phyloP scores from a whole-genome alignment of 2,329 filamentous ascomycete genomes.

The Stromatinia cepivora region DNA sequence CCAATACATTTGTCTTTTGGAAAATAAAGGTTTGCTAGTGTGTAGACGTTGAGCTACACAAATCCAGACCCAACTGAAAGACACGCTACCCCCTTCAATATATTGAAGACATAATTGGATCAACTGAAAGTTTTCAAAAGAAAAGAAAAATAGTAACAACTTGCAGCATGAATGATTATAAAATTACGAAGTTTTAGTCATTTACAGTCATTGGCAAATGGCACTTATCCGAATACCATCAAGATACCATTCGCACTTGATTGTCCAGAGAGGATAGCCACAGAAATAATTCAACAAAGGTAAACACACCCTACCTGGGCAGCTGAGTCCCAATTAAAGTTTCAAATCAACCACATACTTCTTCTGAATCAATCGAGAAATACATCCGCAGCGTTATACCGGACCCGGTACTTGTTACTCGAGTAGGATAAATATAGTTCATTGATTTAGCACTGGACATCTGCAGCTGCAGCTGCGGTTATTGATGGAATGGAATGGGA shows the following conservation, averaged over 20 bases:
- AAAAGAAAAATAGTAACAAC: not conserved
- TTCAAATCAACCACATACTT: not conserved
- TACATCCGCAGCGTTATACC: not conserved
- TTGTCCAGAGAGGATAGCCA: not conserved
- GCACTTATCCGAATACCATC: not conserved
- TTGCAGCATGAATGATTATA: not conserved
- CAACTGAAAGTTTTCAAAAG: not conserved
- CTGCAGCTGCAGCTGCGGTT: not conserved
- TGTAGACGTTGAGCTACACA: not conserved
- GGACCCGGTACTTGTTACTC: too few relatives aligned
- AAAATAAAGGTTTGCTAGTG: not conserved
- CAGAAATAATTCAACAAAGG: not conserved
- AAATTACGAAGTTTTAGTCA: not conserved
- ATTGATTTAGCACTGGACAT: not conserved
- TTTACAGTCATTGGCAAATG: not conserved
- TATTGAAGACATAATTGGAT: not conserved
- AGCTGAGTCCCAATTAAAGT: not conserved
- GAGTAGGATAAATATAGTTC: not conserved
- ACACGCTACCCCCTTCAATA: not conserved
- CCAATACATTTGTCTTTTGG: not conserved
- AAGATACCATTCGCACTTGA: not conserved
- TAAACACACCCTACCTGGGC: not conserved
- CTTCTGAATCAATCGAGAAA: not conserved
- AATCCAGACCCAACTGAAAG: not conserved
- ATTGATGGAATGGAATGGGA: not conserved